A percentile compares a stretch with the other conserved stretches of the same genome.
These are phyloP conservation scores for Lathyrus tuberosus DNA, from an alignment of 306 rosid species.

Conservation along the genomic window DNA sequence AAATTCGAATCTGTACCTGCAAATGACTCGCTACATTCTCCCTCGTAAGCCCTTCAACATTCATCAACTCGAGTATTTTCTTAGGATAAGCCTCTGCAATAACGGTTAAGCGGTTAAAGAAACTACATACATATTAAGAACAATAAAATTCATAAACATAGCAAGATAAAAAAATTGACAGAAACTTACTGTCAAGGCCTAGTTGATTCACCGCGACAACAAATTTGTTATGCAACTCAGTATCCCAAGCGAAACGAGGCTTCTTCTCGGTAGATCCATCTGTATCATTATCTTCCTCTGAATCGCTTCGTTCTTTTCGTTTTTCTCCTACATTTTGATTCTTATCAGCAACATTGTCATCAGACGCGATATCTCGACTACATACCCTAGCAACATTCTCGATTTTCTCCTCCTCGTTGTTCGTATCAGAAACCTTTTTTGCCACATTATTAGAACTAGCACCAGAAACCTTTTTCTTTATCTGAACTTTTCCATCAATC, in stretches of 20 bases:
- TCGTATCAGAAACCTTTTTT: conserved; percentile 3
- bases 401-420: conserved; percentile 36
- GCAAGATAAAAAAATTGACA: not conserved
- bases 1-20: conserved; percentile 58
- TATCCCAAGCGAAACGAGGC: conserved; percentile 75
- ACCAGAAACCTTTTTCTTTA: not conserved
- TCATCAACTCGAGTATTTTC: conserved; percentile 84
- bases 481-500: conserved; percentile 53
- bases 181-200: conserved; percentile 74
- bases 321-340: conserved; percentile 44
- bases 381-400: conserved; percentile 37
- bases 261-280: conserved; percentile 65
- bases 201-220: conserved; percentile 68
- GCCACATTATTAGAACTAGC: not conserved
- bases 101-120: conserved; percentile 33
- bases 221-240: conserved; percentile 72
- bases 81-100: conserved; percentile 82
- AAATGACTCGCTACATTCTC: conserved; percentile 96
- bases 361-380: conserved; percentile 42
- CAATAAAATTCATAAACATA: not conserved
- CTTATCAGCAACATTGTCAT: conserved; percentile 41
- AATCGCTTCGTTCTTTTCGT: conserved; percentile 58
- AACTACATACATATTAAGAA: conserved; percentile 34
- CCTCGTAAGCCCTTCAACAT: conserved; percentile 84
- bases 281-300: conserved; percentile 63